Percentiles rank a stretch among this genome's conserved stretches.
Evolutionary conservation across 2,329 filamentous ascomycete species (phyloP).

Genomic region (Rhynchosporium graminicola): DNA sequence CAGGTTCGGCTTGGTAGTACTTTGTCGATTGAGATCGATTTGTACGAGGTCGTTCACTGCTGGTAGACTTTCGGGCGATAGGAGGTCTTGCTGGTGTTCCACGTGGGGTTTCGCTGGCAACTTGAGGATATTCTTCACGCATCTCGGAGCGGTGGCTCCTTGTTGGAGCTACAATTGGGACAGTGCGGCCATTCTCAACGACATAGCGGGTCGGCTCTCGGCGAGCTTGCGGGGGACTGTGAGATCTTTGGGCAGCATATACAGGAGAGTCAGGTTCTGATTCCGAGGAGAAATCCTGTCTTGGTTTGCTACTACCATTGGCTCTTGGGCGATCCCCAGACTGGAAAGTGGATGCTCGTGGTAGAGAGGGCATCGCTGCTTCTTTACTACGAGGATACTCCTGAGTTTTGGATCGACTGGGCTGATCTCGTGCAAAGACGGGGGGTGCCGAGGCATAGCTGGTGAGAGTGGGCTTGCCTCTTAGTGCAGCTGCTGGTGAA

Average conservation of each 20-base stretch:
- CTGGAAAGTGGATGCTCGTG: conserved; percentile 37
- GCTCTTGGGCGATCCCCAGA: conserved; percentile 25
- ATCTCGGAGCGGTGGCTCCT: conserved; percentile 22
- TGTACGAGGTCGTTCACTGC: conserved; percentile 17
- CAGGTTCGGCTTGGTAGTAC: conserved; percentile 15
- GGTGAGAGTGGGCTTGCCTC: conserved; percentile 34
- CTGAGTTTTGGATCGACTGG: conserved; percentile 38
- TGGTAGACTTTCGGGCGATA: conserved; percentile 18
- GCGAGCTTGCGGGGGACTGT: conserved; percentile 26
- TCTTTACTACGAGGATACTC: conserved; percentile 33
- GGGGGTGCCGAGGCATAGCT: conserved; percentile 37
- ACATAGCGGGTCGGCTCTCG: conserved; percentile 33
- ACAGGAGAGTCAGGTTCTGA: conserved; percentile 29
- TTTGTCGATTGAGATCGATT: conserved; percentile 5
- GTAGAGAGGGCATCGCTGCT: conserved; percentile 34
- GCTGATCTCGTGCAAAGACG: conserved; percentile 29
- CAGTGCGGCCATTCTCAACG: conserved; percentile 30
- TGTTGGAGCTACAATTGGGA: conserved; percentile 22
- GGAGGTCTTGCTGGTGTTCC: conserved; percentile 20
- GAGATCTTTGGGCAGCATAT: conserved; percentile 24
- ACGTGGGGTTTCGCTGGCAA: conserved; percentile 21
- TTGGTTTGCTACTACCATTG: conserved; percentile 31
- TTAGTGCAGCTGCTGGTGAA: conserved; percentile 31
- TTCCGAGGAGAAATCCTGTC: conserved; percentile 26
- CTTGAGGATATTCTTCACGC: conserved; percentile 17